Conservation (phyloP, 768 basidiomycete species). For the Termitomyces sp. region DNA sequence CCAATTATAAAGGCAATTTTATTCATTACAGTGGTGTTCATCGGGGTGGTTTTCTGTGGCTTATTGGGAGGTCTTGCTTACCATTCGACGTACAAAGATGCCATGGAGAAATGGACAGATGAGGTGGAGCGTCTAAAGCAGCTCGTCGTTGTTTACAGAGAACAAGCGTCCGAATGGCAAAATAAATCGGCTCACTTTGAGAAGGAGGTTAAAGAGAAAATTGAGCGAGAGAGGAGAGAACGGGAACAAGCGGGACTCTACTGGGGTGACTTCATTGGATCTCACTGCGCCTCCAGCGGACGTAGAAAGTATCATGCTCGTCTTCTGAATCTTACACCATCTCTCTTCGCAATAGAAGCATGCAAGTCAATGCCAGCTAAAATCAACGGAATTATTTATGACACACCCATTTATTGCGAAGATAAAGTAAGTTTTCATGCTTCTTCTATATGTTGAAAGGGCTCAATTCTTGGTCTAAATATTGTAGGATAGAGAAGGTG, state of each 20-base stretch:
- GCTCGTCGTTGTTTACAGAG: not conserved
- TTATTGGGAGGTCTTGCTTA: not conserved
- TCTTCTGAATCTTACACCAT: conserved; percentile 10
- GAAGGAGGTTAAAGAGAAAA: not conserved
- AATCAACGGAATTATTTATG: conserved; percentile 12
- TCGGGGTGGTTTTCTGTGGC: not conserved
- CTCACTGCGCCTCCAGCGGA: conserved; percentile 5
- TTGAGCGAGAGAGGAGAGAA: conserved; percentile 6
- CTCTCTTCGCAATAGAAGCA: conserved; percentile 12
- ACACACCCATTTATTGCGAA: conserved; percentile 14
- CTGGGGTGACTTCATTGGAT: conserved; percentile 11
- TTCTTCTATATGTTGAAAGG: not conserved
- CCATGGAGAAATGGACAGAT: not conserved
- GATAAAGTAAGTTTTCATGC: conserved; percentile 5
- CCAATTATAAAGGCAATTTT: not conserved
- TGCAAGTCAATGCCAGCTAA: conserved; percentile 15
- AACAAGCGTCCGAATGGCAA: not conserved
- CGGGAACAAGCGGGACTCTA: conserved; percentile 10
- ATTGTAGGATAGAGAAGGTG: not conserved
- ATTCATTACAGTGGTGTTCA: not conserved
- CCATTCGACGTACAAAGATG: not conserved
- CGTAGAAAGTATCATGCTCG: conserved; percentile 10
- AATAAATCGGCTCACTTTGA: not conserved
- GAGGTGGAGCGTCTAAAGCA: not conserved
- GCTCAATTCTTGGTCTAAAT: not conserved